A percentile compares a stretch with the other conserved stretches of the same genome.
phyloP scores from a whole-genome alignment of 2,329 filamentous ascomycete genomes.

The Beauveria sp. region DNA sequence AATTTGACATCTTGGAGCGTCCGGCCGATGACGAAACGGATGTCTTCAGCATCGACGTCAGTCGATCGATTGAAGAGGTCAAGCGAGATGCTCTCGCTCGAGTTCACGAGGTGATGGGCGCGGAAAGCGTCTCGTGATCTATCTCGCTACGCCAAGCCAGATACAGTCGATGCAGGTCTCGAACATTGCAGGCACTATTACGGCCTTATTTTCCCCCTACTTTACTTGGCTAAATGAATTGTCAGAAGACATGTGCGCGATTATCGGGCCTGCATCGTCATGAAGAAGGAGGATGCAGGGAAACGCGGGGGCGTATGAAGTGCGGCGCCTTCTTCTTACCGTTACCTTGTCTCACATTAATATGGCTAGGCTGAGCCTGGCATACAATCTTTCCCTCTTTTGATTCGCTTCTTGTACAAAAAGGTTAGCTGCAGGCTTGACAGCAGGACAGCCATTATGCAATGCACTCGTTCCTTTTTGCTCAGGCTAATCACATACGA shows the following conservation, averaged over 20 bases:
- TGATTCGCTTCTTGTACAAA: slow-evolving; percentile 1
- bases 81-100: slow-evolving; percentile 50
- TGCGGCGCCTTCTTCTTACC: neutral
- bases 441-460: neutral
- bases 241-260: neutral
- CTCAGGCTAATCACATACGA: neutral
- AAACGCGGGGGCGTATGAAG: neutral
- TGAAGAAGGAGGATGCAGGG: neutral
- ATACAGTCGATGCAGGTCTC: neutral
- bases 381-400: neutral
- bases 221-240: neutral
- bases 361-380: neutral
- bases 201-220: neutral
- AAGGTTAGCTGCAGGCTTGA: neutral
- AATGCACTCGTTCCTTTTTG: neutral
- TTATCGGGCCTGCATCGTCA: neutral
- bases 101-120: slow-evolving; percentile 45
- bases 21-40: slow-evolving; percentile 65
- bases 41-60: slow-evolving; percentile 64
- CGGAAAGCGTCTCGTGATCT: slow-evolving; percentile 14
- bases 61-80: slow-evolving; percentile 50
- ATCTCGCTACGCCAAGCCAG: neutral
- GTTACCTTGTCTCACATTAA: slow-evolving; percentile 2
- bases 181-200: neutral
- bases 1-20: slow-evolving; percentile 81